Evolutionary conservation across 352 stramenopile species (phyloP).

Genomic region (Peronosclerospora sorghi): DNA sequence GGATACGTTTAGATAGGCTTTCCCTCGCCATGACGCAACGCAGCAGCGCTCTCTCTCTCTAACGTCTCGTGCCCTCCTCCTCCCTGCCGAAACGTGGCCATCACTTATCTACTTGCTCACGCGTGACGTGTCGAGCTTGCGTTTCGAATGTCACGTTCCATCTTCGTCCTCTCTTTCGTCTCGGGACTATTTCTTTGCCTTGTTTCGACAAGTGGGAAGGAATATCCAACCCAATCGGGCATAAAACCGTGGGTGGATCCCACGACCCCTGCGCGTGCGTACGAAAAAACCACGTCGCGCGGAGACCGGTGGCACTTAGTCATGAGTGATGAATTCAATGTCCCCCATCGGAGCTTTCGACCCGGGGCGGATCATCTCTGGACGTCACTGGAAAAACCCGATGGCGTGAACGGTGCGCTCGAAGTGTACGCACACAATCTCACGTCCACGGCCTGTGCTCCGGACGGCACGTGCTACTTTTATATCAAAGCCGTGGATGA

Average conservation of each 20-base stretch:
- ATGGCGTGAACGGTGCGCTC: constrained; percentile 83
- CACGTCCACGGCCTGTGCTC: constrained; percentile 36
- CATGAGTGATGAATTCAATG: constrained; percentile 94
- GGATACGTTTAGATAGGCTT: no score
- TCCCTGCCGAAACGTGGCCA: no score
- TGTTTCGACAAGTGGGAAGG: background rate
- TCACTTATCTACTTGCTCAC: no score
- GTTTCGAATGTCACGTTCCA: no score
- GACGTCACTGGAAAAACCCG: constrained; percentile 91
- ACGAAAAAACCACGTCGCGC: constrained; percentile 34
- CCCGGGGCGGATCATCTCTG: constrained; percentile 91
- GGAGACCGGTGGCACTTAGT: constrained; percentile 48
- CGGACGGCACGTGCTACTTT: constrained; percentile 37
- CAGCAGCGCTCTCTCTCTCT: no score
- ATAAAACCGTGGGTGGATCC: constrained; percentile 54
- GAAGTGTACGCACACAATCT: constrained; percentile 87
- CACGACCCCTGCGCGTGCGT: constrained; percentile 8
- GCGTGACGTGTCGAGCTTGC: no score
- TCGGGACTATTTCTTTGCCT: no score
- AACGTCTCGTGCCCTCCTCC: no score
- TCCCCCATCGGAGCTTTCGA: constrained; percentile 73
- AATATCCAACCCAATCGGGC: constrained; percentile 42
- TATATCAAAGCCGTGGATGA: constrained; percentile 30
- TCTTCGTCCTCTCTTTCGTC: no score
- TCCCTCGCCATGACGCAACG: no score